phyloP scores from a whole-genome alignment of 345 rosid genomes.

The Aquilaria sinensis region DNA sequence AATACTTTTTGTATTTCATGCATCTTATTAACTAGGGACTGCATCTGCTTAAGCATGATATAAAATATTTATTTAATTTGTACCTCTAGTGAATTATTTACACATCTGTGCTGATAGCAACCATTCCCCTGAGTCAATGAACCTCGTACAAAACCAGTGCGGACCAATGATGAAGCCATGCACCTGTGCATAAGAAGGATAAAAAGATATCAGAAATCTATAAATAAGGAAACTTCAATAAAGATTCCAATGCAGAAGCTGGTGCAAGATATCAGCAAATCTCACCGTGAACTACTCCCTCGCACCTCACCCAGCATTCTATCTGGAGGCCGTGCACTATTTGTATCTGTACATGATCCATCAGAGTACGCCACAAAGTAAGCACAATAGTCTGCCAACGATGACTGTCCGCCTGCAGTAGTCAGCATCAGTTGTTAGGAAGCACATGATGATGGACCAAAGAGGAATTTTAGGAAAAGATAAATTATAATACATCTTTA shows the following conservation, averaged over 20 bases:
- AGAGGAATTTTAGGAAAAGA: too few relatives aligned
- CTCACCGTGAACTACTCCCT: slow-evolving; percentile 86
- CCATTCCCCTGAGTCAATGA: slow-evolving; percentile 94
- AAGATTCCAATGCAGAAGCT: neutral
- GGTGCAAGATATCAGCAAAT: neutral
- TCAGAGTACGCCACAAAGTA: slow-evolving; percentile 98
- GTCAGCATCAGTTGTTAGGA: slow-evolving; percentile 12
- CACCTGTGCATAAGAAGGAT: slow-evolving; percentile 46
- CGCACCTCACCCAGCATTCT: slow-evolving; percentile 99
- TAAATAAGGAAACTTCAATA: slow-evolving; percentile 1
- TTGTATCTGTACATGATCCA: slow-evolving; percentile 97
- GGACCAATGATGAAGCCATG: slow-evolving; percentile 97
- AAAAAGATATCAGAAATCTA: slow-evolving; percentile 18
- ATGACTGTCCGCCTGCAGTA: slow-evolving; percentile 94
- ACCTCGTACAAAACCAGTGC: slow-evolving; percentile 93
- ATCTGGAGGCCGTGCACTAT: slow-evolving; percentile 94
- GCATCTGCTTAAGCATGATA: too few relatives aligned
- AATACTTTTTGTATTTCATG: neutral
- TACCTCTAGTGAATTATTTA: slow-evolving; percentile 80
- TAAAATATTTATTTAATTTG: slow-evolving; percentile 4
- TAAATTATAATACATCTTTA: too few relatives aligned
- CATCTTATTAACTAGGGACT: too few relatives aligned
- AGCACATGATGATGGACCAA: neutral
- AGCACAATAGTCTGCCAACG: slow-evolving; percentile 95
- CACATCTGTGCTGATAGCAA: slow-evolving; percentile 93